Conservation (phyloP, 164 flowering plant species). For the Warburgia ugandensis region DNA sequence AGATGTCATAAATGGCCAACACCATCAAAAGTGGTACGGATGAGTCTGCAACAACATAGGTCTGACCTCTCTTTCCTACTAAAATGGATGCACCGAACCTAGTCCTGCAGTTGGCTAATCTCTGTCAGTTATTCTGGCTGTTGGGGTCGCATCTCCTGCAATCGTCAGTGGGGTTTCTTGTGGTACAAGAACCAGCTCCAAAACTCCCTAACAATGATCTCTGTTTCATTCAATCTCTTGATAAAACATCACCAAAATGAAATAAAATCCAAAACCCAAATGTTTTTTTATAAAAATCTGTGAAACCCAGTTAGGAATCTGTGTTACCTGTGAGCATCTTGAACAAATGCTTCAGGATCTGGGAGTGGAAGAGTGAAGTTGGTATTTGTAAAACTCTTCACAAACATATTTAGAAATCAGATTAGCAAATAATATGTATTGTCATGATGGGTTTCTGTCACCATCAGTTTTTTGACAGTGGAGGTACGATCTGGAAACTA, state of each 20-base stretch:
- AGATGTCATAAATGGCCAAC: too few relatives aligned
- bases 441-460: too few relatives aligned
- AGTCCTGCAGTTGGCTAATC: constrained; percentile 63
- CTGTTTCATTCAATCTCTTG: constrained; percentile 41
- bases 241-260: not conserved
- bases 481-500: too few relatives aligned
- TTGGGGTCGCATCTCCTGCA: constrained; percentile 73
- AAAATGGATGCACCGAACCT: constrained; percentile 56
- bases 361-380: constrained; percentile 65
- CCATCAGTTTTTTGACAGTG: too few relatives aligned
- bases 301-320: not conserved
- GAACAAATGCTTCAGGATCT: constrained; percentile 46
- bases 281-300: not conserved
- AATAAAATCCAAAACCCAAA: not conserved
- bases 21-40: too few relatives aligned
- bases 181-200: constrained; percentile 21
- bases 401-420: too few relatives aligned
- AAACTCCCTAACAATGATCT: too few relatives aligned
- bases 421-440: too few relatives aligned
- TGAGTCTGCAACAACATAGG: constrained; percentile 67
- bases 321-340: constrained; percentile 35
- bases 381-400: too few relatives aligned
- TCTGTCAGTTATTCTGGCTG: constrained; percentile 52
- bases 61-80: constrained; percentile 26
- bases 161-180: constrained; percentile 73